Percentiles rank a stretch among this genome's conserved stretches.
These are phyloP conservation scores for Alternaria consortialis DNA, from an alignment of 2,329 filamentous ascomycete species.

Conservation along the genomic window DNA sequence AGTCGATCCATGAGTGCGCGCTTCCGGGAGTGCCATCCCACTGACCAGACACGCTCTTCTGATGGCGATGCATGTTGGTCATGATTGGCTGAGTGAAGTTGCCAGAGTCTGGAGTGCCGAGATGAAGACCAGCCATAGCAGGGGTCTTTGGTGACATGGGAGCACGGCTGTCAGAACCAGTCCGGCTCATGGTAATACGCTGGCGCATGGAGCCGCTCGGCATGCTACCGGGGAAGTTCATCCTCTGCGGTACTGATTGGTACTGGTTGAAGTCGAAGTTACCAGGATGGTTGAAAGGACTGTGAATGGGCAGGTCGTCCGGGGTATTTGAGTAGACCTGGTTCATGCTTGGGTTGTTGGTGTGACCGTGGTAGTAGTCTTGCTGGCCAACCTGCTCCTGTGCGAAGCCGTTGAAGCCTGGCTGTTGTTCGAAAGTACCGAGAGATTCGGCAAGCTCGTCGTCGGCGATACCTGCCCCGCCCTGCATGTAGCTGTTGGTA, in stretches of 20 bases:
- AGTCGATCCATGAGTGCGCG: conserved; percentile 85
- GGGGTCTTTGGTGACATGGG: conserved; percentile 90
- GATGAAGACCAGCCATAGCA: conserved; percentile 74
- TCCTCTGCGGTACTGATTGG: conserved; percentile 70
- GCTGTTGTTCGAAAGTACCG: conserved; percentile 60
- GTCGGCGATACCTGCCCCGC: conserved; percentile 81
- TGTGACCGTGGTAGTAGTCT: conserved; percentile 59
- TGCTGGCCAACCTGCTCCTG: conserved; percentile 66
- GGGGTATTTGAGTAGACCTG: conserved; percentile 86
- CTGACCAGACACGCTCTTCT: conserved; percentile 85
- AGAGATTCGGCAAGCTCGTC: conserved; percentile 84
- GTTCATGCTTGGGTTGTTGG: conserved; percentile 71
- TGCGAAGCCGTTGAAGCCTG: conserved; percentile 60
- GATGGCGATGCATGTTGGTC: conserved; percentile 71
- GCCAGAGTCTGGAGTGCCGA: conserved; percentile 74
- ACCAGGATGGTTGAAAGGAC: conserved; percentile 75
- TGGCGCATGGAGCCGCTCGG: conserved; percentile 44
- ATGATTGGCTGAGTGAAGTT: conserved; percentile 84
- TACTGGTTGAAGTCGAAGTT: conserved; percentile 82
- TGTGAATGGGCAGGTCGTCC: conserved; percentile 90
- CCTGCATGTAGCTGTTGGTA: conserved; percentile 76
- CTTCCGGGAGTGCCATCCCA: conserved; percentile 90
- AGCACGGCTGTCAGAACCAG: conserved; percentile 74
- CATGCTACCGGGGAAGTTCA: conserved; percentile 44
- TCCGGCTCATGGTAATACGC: conserved; percentile 64